These are phyloP conservation scores for Diaporthe sp. DNA, from an alignment of 2,329 filamentous ascomycete species.

Conservation along the genomic window DNA sequence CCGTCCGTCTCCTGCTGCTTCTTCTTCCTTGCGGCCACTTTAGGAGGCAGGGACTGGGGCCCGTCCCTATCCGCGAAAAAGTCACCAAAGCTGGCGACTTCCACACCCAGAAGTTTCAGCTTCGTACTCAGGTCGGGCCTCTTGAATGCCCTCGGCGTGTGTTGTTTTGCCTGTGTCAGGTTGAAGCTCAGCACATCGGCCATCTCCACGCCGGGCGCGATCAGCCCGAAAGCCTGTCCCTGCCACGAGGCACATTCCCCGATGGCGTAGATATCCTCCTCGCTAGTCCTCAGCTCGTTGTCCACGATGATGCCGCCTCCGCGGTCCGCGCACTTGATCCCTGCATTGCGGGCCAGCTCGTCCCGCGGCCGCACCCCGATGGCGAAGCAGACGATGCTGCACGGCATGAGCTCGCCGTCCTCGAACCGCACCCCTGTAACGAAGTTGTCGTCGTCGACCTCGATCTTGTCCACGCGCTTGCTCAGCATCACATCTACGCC, in stretches of 20 bases:
- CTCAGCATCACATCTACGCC: conserved; percentile 86
- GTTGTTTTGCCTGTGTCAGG: conserved; percentile 83
- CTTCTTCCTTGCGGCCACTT: conserved; percentile 59
- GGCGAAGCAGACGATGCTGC: conserved; percentile 88
- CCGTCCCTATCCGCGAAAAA: conserved; percentile 93
- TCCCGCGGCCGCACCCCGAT: conserved; percentile 88
- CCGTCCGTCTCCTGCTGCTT: conserved; percentile 51
- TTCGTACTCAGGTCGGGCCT: conserved; percentile 92
- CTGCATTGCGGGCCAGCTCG: conserved; percentile 78
- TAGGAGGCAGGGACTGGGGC: conserved; percentile 78
- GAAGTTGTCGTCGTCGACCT: conserved; percentile 75
- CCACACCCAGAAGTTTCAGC: conserved; percentile 88
- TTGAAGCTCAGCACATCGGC: conserved; percentile 93
- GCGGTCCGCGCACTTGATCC: conserved; percentile 79
- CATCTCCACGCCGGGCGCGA: conserved; percentile 93
- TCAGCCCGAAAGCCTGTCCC: conserved; percentile 87
- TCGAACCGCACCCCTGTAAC: conserved; percentile 84
- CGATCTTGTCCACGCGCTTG: conserved; percentile 80
- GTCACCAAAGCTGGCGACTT: conserved; percentile 93
- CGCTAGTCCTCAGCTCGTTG: conserved; percentile 77
- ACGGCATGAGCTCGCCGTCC: conserved; percentile 82
- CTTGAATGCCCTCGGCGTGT: conserved; percentile 80
- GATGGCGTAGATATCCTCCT: conserved; percentile 84
- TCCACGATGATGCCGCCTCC: conserved; percentile 84
- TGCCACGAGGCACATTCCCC: conserved; percentile 94